These are phyloP conservation scores for Lumnitzera littorea DNA, from an alignment of 345 rosid species.

Conservation along the genomic window DNA sequence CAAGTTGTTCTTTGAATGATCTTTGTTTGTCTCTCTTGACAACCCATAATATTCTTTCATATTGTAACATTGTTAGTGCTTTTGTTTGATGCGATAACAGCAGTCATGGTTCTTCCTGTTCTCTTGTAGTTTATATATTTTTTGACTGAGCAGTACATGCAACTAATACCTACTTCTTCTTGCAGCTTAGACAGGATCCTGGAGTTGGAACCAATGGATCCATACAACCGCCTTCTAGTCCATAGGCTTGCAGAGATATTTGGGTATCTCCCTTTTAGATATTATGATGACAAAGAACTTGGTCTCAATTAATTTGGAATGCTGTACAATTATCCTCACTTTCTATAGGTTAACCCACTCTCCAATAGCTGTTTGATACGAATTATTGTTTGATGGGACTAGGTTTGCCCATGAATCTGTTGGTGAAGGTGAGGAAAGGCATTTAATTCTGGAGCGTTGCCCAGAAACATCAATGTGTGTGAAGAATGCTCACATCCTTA, in stretches of 20 bases:
- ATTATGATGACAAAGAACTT: neutral
- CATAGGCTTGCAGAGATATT: constrained; percentile 68
- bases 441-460: constrained; percentile 49
- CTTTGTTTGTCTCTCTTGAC: too few relatives aligned
- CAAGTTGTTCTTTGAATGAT: too few relatives aligned
- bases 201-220: constrained; percentile 63
- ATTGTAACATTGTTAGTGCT: too few relatives aligned
- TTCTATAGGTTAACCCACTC: neutral
- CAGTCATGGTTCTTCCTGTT: too few relatives aligned
- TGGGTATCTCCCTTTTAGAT: constrained; percentile 28
- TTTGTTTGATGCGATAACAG: too few relatives aligned
- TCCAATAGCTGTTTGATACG: neutral
- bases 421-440: constrained; percentile 57
- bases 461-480: constrained; percentile 56
- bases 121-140: too few relatives aligned
- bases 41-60: too few relatives aligned
- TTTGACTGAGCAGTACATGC: too few relatives aligned
- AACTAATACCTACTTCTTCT: neutral
- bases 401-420: constrained; percentile 66
- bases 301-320: neutral
- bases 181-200: constrained; percentile 48
- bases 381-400: constrained; percentile 7
- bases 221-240: constrained; percentile 58
- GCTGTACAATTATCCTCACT: neutral
- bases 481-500: constrained; percentile 5